Conservation (phyloP, 257 asterid species). For the Salvia rosmarinus region DNA sequence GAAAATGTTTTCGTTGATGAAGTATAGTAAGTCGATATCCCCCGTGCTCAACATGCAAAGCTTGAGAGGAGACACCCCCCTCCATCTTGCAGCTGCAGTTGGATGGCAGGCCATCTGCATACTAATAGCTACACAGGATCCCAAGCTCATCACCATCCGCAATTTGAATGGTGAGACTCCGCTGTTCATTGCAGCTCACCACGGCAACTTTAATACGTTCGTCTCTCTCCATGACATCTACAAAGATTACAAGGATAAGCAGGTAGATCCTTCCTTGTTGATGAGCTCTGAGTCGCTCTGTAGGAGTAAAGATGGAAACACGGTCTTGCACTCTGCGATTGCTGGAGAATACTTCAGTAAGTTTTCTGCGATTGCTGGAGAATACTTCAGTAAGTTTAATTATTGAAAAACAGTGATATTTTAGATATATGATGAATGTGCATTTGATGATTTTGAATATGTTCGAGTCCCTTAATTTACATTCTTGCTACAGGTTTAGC, state of each 20-base stretch:
- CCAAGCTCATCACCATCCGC: conserved; percentile 29
- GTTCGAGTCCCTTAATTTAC: no score
- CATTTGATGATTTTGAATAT: no score
- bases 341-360: conserved; percentile 53
- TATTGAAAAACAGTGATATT: no score
- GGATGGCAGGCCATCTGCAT: conserved; percentile 38
- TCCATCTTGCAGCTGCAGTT: conserved; percentile 58
- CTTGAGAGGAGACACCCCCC: conserved; percentile 50
- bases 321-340: conserved; percentile 48
- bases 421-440: conserved; percentile 29
- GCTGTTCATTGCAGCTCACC: conserved; percentile 48
- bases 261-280: no score
- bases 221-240: conserved; percentile 27
- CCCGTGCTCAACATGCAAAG: conserved; percentile 18
- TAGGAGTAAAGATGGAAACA: conserved; percentile 49
- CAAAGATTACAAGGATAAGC: background rate
- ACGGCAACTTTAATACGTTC: conserved; percentile 40
- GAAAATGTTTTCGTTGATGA: conserved; percentile 33
- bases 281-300: conserved; percentile 45
- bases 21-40: fast-evolving
- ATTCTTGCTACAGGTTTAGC: conserved; percentile 46
- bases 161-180: conserved; percentile 52
- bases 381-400: no score
- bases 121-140: conserved; percentile 16
- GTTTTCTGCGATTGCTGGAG: no score